A percentile compares a stretch with the other conserved stretches of the same genome.
These are phyloP conservation scores for Psidium guajava DNA, from an alignment of 345 rosid genomes.

Conservation along the genomic window DNA sequence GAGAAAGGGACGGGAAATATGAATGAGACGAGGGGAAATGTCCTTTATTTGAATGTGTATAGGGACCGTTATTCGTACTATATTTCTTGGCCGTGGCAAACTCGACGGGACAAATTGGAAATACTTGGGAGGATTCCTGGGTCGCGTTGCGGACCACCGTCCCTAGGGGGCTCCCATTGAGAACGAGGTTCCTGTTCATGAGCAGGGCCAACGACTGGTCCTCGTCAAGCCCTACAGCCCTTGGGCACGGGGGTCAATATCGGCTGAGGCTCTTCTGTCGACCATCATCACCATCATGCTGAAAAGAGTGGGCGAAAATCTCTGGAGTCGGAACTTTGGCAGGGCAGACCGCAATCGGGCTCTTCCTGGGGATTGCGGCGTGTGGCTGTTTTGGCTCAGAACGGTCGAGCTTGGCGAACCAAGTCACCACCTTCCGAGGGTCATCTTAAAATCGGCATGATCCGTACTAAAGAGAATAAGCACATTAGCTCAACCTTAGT, in stretches of 20 bases:
- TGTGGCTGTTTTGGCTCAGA: background rate
- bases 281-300: background rate
- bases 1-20: background rate
- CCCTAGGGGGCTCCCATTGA: background rate
- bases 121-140: no score
- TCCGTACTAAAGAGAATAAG: no score
- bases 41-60: background rate
- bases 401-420: background rate
- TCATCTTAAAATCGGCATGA: background rate
- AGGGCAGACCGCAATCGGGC: background rate
- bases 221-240: background rate
- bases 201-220: background rate
- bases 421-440: background rate
- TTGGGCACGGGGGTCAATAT: background rate
- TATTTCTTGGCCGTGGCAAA: background rate
- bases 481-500: no score
- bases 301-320: background rate
- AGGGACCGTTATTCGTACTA: no score
- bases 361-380: background rate
- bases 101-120: background rate
- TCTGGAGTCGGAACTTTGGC: background rate
- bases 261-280: background rate
- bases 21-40: background rate
- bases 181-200: background rate
- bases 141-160: no score